Base-by-base conservation (phyloP, 352 stramenopile genomes). In the Elongisporangium prolatum region DNA sequence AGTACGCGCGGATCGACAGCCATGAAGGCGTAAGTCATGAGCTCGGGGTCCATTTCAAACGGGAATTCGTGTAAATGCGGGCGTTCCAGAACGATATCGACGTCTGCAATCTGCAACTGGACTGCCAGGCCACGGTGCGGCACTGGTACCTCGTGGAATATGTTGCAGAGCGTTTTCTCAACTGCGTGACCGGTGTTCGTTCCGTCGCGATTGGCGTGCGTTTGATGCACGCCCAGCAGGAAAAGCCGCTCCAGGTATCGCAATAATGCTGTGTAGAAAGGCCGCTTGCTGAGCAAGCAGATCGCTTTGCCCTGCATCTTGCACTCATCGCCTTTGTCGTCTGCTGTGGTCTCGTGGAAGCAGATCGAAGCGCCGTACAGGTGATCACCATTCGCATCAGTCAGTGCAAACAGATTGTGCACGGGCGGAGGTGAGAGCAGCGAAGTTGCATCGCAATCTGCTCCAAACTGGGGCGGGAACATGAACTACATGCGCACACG, bases 341-440 rank as follows among this genome's bases (percentile, higher is more conserved):
- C 0, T 50, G 16, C 4, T 20, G 25, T 28, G 40, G 68, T 72
- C 61, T 83, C 73, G 50, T 72, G 74, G 37, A 86, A 80, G 57
- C 72, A 79, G 6, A 86, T 50, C 5, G 75, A 83, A 4, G 75
- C 68, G 21, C 75, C 75, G 50, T 79, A 78, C 17, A 83, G 66
- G 17, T 76, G 68, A 9, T 80, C 69, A 7, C 75, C 75, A 4
- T 64, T 67, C 8, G 61, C 54, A 52, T 80, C 69, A 9, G 72
- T 86, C 25, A 86, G 58, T 10, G 70, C 74, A 56, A 86, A 86
- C 4, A 80, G 34, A 50, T 86, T 74, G 63, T 86, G 74, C 17
- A 67, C 67, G 3, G 75, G 69, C 4, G 75, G 75, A 0, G 72
- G 72, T 17, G 72, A 58, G n/a, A 72, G 61, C 18, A 71, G 40